Evolutionary conservation across 2,329 filamentous ascomycete species (phyloP).

Genomic region (Rachicladosporium sp.): DNA sequence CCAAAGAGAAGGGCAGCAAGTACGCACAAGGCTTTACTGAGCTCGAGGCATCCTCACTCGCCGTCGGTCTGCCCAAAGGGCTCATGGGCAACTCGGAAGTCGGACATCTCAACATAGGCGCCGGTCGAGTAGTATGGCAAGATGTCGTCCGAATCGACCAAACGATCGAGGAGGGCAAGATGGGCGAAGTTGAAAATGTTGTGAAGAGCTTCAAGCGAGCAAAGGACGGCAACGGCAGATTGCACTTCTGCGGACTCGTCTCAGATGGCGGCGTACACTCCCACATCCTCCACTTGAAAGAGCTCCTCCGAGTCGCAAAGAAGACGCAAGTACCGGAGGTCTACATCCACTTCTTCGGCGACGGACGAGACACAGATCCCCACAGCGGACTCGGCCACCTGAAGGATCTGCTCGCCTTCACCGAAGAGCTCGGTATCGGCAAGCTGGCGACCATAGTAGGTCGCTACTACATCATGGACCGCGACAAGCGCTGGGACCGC

Average conservation of each 20-base stretch:
- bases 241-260: conserved; percentile 84
- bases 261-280: conserved; percentile 93
- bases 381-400: conserved; percentile 85
- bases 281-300: conserved; percentile 87
- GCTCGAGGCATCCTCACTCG: conserved; percentile 89
- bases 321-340: conserved; percentile 76
- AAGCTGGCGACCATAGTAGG: conserved; percentile 88
- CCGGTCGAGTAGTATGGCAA: conserved; percentile 95
- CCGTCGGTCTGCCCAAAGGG: conserved; percentile 89
- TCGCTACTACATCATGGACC: conserved; percentile 98
- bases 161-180: conserved; percentile 72
- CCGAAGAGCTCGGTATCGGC: conserved; percentile 73
- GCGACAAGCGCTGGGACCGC: conserved; percentile 97
- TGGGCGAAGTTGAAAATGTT: conserved; percentile 66
- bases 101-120: conserved; percentile 96
- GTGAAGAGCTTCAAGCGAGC: conserved; percentile 65
- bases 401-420: conserved; percentile 68
- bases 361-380: conserved; percentile 94
- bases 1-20: conserved; percentile 46
- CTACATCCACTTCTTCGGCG: conserved; percentile 98
- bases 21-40: conserved; percentile 75
- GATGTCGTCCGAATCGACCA: conserved; percentile 82
- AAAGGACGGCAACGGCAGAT: conserved; percentile 76
- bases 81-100: conserved; percentile 99
- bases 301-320: conserved; percentile 81